These are phyloP conservation scores for Nemania abortiva DNA, from an alignment of 2,329 filamentous ascomycete genomes.

Conservation along the genomic window DNA sequence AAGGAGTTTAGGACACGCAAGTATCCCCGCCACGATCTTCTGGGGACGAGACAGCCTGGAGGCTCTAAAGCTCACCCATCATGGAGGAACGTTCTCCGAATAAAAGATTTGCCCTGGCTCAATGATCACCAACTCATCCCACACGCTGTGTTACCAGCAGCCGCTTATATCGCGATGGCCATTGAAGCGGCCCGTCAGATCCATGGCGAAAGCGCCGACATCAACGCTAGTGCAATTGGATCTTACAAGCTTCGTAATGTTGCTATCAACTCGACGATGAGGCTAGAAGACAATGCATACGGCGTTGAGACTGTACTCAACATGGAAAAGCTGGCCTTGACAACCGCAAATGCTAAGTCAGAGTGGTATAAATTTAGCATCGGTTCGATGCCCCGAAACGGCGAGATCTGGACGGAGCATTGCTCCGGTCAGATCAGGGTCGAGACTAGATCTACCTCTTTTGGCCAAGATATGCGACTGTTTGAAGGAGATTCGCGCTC, in stretches of 20 bases:
- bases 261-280: constrained; percentile 29
- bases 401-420: constrained; percentile 28
- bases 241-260: constrained; percentile 33
- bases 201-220: constrained; percentile 18
- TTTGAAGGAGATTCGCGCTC: constrained; percentile 12
- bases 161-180: constrained; percentile 28
- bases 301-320: constrained; percentile 34
- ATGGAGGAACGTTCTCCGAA: constrained; percentile 24
- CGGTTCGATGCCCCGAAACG: constrained; percentile 21
- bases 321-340: constrained; percentile 29
- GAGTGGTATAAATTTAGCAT: constrained; percentile 34
- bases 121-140: constrained; percentile 20
- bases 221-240: constrained; percentile 21
- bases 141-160: constrained; percentile 15
- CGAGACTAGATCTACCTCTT: constrained; percentile 4
- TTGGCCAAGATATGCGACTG: not conserved
- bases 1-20: constrained; percentile 16
- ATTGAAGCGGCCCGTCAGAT: constrained; percentile 27
- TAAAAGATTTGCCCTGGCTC: constrained; percentile 27
- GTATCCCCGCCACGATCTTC: constrained; percentile 9
- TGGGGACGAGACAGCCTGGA: constrained; percentile 9
- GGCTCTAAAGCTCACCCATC: constrained; percentile 8
- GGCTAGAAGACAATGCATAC: constrained; percentile 25
- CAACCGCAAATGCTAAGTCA: constrained; percentile 5
- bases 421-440: constrained; percentile 20